Base-by-base conservation (phyloP, 257 asterid species). In the Fraxinus cuspidata region DNA sequence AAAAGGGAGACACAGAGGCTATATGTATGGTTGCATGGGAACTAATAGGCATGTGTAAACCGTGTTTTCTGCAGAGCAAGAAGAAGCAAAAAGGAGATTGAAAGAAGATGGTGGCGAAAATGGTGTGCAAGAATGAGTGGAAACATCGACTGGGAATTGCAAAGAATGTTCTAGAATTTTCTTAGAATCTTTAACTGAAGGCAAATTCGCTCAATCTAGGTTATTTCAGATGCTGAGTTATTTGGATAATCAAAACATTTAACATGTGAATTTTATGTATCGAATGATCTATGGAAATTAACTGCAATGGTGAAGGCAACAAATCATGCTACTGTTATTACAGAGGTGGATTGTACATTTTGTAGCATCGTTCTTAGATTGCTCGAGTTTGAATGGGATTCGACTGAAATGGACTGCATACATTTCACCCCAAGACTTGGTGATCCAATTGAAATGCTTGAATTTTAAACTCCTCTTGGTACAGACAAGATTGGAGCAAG, bases 51-150 rank as follows among this genome's bases (percentile, higher is more conserved):
- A 10, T 68, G 60, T 32, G 4, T 40, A 15, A 71, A 58, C 72
- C 67, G 27, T 44, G 35, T 73, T 53, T 78, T 49, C 66, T 82
- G 88, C 87, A 88, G 91, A 88, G 75, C 83, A 74, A 18, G 91
- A 88, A 83, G 88, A 88, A 81, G 86, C 86, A 3, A 88, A 79
- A 27, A 78, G 91, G 82, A 83, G 73, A 60, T 77, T 80, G 21
- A 82, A 5, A 32, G 89, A 83, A 70, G 86, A 70, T 11, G 70
- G 40, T 13, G 56, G 25, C 27, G 88, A 78, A 82, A 87, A 82
- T 67, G 85, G 90, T 5, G 85, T 37, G 75, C 81, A 68, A 73
- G 85, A 77, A 40, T 87, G 86, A 87, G 71, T n/a, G 13, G 18
- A 0, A 2, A 63, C 7, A 27, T 63, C 2, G 34, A 58, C 66